phyloP scores from a whole-genome alignment of 1,139 yeast genomes.

The Yamadazyma epiphylla region DNA sequence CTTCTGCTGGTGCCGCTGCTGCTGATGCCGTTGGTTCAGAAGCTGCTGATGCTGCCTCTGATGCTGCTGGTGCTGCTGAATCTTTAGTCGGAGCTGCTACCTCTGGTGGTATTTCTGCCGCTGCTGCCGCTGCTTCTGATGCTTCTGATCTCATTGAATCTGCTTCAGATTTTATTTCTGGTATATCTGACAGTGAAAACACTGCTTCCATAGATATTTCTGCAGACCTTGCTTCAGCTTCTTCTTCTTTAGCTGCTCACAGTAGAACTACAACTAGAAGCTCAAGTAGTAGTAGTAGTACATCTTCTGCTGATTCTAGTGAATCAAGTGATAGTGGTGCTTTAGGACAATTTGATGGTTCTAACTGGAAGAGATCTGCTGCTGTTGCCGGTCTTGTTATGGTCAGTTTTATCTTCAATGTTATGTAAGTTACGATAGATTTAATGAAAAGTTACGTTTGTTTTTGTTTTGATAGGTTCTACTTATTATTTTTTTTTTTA shows the following conservation, averaged over 20 bases:
- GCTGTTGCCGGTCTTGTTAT: conserved; percentile 38
- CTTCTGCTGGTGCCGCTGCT: conserved; percentile 6
- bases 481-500: too few relatives aligned
- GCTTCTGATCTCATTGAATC: conserved; percentile 3
- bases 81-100: conserved; percentile 1
- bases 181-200: conserved; percentile 8
- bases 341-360: conserved; percentile 15
- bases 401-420: conserved; percentile 31
- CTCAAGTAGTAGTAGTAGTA: conserved; percentile 10
- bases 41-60: conserved; percentile 2
- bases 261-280: conserved; percentile 8
- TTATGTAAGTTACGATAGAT: too few relatives aligned
- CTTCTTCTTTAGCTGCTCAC: conserved; percentile 6
- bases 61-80: conserved; percentile 3
- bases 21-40: conserved; percentile 1
- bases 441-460: too few relatives aligned
- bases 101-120: conserved; percentile 4
- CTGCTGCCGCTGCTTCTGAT: conserved; percentile 4
- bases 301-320: conserved; percentile 12
- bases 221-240: conserved; percentile 9
- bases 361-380: conserved; percentile 40
- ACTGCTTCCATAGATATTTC: conserved; percentile 8
- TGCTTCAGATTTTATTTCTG: conserved; percentile 4
- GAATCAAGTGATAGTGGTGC: conserved; percentile 15
- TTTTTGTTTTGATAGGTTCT: too few relatives aligned